Conservation (phyloP, 208 protist genomes). For the Strigomonas culicis region DNA sequence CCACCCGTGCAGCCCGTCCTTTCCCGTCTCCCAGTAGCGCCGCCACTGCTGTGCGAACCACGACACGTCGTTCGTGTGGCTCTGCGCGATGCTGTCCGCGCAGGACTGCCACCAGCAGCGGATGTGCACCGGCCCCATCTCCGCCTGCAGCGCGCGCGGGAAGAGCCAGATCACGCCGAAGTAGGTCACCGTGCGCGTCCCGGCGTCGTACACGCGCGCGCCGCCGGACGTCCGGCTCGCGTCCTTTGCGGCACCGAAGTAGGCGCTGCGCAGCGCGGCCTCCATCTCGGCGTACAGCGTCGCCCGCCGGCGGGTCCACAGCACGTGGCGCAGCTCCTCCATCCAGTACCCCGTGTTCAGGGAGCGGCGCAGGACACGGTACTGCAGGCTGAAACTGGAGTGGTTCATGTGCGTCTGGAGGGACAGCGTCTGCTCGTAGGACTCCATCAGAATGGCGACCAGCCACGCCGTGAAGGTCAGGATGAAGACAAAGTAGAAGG, state of each 20-base stretch:
- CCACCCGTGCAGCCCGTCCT: conserved; percentile 27
- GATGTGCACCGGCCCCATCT: conserved; percentile 34
- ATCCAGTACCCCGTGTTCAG: conserved; percentile 9
- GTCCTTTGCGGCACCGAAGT: conserved; percentile 8
- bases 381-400: conserved; percentile 3
- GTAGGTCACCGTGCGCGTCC: conserved; percentile 21
- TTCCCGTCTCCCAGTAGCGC: conserved; percentile 29
- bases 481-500: conserved; percentile 19
- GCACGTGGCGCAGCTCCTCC: conserved; percentile 12
- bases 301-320: conserved; percentile 18
- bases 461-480: conserved; percentile 16
- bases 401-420: background rate
- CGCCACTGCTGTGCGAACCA: conserved; percentile 26
- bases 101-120: conserved; percentile 35
- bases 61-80: conserved; percentile 16
- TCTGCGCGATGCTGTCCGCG: conserved; percentile 15
- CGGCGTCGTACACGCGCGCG: conserved; percentile 7
- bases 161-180: conserved; percentile 33
- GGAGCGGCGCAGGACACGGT: conserved; percentile 7
- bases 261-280: conserved; percentile 17
- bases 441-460: conserved; percentile 16
- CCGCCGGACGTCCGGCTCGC: background rate
- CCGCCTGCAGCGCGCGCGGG: conserved; percentile 33
- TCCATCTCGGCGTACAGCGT: conserved; percentile 27
- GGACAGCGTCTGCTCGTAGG: conserved; percentile 3